A percentile compares a stretch with the other conserved stretches of the same genome.
Evolutionary conservation across 2,329 filamentous ascomycete genomes (phyloP).

Genomic region (Mycogone perniciosa): DNA sequence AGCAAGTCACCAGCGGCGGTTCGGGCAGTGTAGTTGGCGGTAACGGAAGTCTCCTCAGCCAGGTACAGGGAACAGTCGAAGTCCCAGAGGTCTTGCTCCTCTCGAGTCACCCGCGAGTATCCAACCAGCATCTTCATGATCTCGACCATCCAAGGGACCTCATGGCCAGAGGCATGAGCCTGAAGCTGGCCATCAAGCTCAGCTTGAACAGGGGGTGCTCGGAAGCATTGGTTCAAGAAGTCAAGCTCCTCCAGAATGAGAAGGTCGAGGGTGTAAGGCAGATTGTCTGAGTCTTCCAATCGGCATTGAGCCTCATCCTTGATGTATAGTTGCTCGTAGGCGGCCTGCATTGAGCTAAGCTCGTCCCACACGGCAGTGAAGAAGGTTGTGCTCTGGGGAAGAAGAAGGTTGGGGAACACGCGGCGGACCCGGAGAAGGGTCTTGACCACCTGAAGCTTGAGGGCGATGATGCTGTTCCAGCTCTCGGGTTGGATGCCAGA

Average conservation of each 20-base stretch:
- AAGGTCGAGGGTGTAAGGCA: constrained; percentile 94
- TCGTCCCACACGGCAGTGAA: constrained; percentile 91
- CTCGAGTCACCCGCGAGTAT: constrained; percentile 83
- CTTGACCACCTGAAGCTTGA: constrained; percentile 94
- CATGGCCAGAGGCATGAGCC: constrained; percentile 50
- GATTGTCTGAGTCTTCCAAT: constrained; percentile 78
- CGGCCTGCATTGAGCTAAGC: constrained; percentile 62
- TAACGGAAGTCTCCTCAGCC: constrained; percentile 90
- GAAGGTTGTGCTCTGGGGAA: constrained; percentile 73
- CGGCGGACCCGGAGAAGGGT: constrained; percentile 82
- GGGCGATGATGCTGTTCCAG: constrained; percentile 75
- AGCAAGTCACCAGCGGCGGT: constrained; percentile 88
- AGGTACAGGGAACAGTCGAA: constrained; percentile 94
- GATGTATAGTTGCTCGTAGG: constrained; percentile 81
- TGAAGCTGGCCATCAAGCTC: constrained; percentile 78
- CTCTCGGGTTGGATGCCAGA: constrained; percentile 50
- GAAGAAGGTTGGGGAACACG: constrained; percentile 75
- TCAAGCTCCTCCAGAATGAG: constrained; percentile 91
- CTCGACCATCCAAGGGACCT: constrained; percentile 76
- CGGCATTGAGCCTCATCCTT: constrained; percentile 78
- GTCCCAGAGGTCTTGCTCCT: constrained; percentile 94
- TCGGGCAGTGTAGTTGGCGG: constrained; percentile 90
- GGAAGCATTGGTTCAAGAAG: constrained; percentile 85
- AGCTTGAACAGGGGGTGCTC: constrained; percentile 79
- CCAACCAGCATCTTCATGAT: constrained; percentile 79